Percentiles rank a stretch among this genome's conserved stretches.
phyloP scores from a whole-genome alignment of 768 basidiomycete genomes.

The Mycena leptocephala region DNA sequence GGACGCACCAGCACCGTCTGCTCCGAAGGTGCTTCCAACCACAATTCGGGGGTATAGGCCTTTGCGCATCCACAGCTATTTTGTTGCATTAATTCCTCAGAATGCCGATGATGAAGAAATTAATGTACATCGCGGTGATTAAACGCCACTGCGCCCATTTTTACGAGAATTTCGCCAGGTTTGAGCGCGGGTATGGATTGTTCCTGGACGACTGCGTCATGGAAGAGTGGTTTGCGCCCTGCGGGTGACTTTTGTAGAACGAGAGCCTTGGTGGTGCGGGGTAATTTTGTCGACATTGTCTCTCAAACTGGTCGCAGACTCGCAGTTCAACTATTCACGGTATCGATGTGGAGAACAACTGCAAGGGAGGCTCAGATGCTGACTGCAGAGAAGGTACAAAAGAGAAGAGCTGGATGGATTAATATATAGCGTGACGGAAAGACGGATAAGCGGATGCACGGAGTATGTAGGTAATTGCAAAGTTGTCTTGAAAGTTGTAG shows the following conservation, averaged over 20 bases:
- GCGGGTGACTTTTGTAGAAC: conserved; percentile 62
- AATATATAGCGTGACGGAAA: too few species aligned
- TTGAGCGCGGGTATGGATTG: conserved; percentile 67
- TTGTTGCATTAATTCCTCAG: neutral
- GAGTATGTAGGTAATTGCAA: too few species aligned
- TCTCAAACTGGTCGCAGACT: too few species aligned
- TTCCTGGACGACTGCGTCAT: conserved; percentile 72
- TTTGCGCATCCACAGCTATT: conserved; percentile 82
- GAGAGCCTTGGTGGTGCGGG: conserved; percentile 64
- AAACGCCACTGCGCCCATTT: conserved; percentile 79
- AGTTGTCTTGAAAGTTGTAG: too few species aligned
- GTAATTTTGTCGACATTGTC: conserved; percentile 44
- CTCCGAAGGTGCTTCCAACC: conserved; percentile 74
- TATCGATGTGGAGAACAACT: too few species aligned
- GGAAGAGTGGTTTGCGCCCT: conserved; percentile 60
- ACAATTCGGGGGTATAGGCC: conserved; percentile 78
- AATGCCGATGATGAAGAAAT: neutral
- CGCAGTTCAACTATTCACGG: too few species aligned
- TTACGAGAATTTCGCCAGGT: conserved; percentile 75
- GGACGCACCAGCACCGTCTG: conserved; percentile 80
- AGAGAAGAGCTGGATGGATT: too few species aligned
- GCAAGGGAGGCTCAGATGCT: too few species aligned
- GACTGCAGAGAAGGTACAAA: too few species aligned
- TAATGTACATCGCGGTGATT: conserved; percentile 81
- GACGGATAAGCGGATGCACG: too few species aligned